These are phyloP conservation scores for Infundibulicybe gibba DNA, from an alignment of 768 basidiomycete species.

Conservation along the genomic window DNA sequence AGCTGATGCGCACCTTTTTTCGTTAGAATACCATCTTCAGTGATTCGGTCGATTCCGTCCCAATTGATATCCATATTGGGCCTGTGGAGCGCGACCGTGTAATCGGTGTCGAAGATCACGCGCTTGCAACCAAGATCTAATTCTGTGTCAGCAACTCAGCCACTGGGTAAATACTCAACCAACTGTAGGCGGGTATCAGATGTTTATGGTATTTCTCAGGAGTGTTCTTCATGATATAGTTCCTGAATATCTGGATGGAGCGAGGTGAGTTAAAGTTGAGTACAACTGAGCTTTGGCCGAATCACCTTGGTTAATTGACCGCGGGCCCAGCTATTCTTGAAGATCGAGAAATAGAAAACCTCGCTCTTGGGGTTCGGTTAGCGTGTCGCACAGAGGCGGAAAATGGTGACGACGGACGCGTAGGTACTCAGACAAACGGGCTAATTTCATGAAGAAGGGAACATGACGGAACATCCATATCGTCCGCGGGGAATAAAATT, in stretches of 20 bases:
- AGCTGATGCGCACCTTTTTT: constrained; percentile 24
- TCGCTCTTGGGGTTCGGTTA: constrained; percentile 2
- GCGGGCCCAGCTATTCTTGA: background rate
- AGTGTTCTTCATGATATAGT: constrained; percentile 33
- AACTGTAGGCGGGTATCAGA: constrained; percentile 50
- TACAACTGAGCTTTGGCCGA: too few relatives aligned
- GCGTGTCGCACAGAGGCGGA: background rate
- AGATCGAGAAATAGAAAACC: constrained; percentile 5
- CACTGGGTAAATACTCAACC: background rate
- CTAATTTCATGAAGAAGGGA: constrained; percentile 7
- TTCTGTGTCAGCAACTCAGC: background rate
- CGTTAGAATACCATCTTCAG: constrained; percentile 38
- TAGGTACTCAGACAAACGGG: constrained; percentile 11
- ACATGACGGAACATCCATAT: constrained; percentile 9
- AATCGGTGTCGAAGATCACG: constrained; percentile 45
- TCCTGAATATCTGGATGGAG: constrained; percentile 10
- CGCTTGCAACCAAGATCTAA: constrained; percentile 54
- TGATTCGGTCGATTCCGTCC: constrained; percentile 34
- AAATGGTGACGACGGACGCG: constrained; percentile 10
- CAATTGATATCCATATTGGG: constrained; percentile 43
- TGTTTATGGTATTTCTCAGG: constrained; percentile 41
- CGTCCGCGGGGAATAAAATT: constrained; percentile 10
- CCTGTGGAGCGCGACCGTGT: constrained; percentile 37
- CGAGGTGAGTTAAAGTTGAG: background rate
- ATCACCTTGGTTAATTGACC: too few relatives aligned